Percentiles rank a stretch among this genome's conserved stretches.
Evolutionary conservation across 345 rosid genomes (phyloP).

Genomic region (Corymbia maculata): DNA sequence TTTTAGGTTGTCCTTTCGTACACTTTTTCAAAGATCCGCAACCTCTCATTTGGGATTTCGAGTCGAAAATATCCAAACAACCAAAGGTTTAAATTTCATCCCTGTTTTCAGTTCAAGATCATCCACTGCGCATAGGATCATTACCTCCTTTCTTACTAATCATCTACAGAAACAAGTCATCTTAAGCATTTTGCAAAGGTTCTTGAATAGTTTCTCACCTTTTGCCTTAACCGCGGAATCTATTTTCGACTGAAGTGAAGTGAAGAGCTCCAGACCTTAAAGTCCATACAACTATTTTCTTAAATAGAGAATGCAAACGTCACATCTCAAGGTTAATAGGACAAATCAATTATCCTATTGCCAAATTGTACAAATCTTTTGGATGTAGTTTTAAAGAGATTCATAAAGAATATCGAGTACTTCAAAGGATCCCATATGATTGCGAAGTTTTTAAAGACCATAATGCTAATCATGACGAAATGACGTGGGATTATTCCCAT

Average conservation of each 20-base stretch:
- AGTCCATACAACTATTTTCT: background rate
- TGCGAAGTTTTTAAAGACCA: background rate
- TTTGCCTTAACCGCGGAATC: background rate
- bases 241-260: background rate
- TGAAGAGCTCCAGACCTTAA: background rate
- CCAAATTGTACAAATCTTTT: background rate
- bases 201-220: background rate
- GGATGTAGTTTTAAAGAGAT: background rate
- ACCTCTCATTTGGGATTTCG: background rate
- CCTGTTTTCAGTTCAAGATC: background rate
- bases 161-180: background rate
- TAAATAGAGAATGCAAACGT: too few species aligned
- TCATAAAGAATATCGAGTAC: background rate
- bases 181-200: background rate
- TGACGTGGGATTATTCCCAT: background rate
- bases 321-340: background rate
- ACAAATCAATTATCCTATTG: background rate
- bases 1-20: background rate
- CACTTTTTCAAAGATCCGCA: background rate
- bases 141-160: background rate
- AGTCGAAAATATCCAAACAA: background rate
- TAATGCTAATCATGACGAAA: background rate
- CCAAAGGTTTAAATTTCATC: background rate
- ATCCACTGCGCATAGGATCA: background rate
- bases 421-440: background rate